Evolutionary conservation across 75 land plant species (phyloP), one percentile per base, ranked within the genome.

Genomic region (Sequoia sempervirens): DNA sequence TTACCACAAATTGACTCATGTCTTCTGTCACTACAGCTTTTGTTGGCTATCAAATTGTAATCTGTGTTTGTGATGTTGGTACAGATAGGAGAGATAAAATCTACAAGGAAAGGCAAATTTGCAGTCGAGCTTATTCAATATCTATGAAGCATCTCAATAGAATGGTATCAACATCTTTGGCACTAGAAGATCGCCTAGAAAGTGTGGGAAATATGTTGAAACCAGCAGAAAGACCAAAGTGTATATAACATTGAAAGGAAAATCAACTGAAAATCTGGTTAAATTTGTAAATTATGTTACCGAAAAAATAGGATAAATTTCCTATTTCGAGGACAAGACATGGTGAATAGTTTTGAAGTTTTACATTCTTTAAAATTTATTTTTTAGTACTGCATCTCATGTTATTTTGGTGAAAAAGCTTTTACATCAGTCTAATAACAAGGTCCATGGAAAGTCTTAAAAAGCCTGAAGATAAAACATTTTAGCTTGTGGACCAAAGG

Each of bases 101-200:
- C 91, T 40, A 97, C 98, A 79, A 93, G 82, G 86, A 96, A 96
- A 84, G 98, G 98, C 61, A 93, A 93, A 61, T 97, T 88, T 88
- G 96, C 92, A 5, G 91, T 97, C 75, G 96, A 97, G 86, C 90
- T 97, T 50, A 90, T 91, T 45, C 87, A 89, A 26, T 97, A 90
- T 82, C 37, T 95, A 32, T 96, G 84, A 86, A 38, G 72, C 66
- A 73, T 83, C 34, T 83, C 15, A 78, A 78, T 41, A 15, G 12
- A 78, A 78, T 2, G n/a, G 30, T 78, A n/a, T 20, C 28, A 78
- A 26, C 45, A 78, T 78, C 28, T 78, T 78, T 78, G 50, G 52
- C 30, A 78, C 41, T n/a, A 78, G 80, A 78, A 78, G 43, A 17
- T 15, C 9, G 37, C 73, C 73, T 12, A 30, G 14, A 32, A 70